A percentile compares a stretch with the other conserved stretches of the same genome.
Conservation (phyloP, 176 grass and related monocot genomes). For the Aegilops tauschii region DNA sequence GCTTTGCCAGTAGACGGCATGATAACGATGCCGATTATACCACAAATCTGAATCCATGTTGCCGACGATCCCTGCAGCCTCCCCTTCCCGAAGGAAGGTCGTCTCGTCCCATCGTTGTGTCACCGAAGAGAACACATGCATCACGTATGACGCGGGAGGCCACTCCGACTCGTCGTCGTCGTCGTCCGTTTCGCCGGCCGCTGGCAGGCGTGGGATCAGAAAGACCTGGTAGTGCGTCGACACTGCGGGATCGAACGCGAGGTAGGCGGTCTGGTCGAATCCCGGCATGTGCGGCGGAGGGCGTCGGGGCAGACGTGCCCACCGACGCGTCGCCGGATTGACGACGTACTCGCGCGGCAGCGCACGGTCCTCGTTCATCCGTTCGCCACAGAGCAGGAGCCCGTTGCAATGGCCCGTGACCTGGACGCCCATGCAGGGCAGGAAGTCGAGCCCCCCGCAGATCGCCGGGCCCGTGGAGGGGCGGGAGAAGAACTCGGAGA, state of each 20-base stretch:
- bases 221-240: slow-evolving; percentile 15
- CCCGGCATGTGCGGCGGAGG: not conserved
- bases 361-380: not conserved
- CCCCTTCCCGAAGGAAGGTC: not conserved
- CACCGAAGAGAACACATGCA: not conserved
- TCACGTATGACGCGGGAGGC: not conserved
- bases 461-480: not conserved
- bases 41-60: not conserved
- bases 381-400: not conserved
- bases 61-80: not conserved
- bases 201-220: not conserved
- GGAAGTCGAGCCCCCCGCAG: not conserved
- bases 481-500: not conserved
- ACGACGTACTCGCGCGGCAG: not conserved
- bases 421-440: not conserved
- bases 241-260: slow-evolving; percentile 1
- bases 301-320: not conserved
- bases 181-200: not conserved
- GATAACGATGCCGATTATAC: not conserved
- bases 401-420: not conserved
- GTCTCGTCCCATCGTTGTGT: not conserved
- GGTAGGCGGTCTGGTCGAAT: not conserved
- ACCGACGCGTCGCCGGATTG: slow-evolving; percentile 5
- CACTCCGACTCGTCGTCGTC: not conserved
- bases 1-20: not conserved